These are phyloP conservation scores for Aureobasidium zeae DNA, from an alignment of 2,329 filamentous ascomycete species.

Conservation along the genomic window DNA sequence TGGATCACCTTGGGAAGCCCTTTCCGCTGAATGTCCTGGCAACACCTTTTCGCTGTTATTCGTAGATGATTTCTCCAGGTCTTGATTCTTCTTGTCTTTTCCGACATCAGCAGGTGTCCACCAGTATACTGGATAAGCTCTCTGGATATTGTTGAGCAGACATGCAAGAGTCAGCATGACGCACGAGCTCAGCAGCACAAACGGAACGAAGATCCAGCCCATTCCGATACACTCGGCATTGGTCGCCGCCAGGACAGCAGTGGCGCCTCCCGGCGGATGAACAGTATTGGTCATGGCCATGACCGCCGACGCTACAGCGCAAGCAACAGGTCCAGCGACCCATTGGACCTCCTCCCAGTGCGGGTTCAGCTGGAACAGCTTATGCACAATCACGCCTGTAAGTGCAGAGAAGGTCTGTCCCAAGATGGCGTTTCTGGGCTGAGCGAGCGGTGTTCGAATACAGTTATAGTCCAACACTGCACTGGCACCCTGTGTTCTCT, in stretches of 20 bases:
- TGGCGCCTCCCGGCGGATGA: slow-evolving; percentile 43
- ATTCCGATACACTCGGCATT: slow-evolving; percentile 32
- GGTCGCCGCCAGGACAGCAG: slow-evolving; percentile 38
- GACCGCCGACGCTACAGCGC: slow-evolving; percentile 34
- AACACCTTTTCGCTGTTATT: slow-evolving; percentile 2
- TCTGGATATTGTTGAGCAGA: slow-evolving; percentile 38
- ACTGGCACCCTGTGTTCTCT: slow-evolving; percentile 33
- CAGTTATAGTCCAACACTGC: slow-evolving; percentile 41
- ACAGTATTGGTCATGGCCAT: slow-evolving; percentile 42
- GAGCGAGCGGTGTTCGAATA: slow-evolving; percentile 38
- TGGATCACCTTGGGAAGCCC: background rate
- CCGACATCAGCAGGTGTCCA: slow-evolving; percentile 32
- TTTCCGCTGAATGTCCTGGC: background rate
- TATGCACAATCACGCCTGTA: slow-evolving; percentile 37
- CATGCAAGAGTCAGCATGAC: slow-evolving; percentile 37
- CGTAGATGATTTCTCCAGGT: slow-evolving; percentile 14
- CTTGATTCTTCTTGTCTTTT: slow-evolving; percentile 16
- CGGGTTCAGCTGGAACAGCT: slow-evolving; percentile 35
- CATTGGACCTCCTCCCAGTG: slow-evolving; percentile 33
- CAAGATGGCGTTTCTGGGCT: slow-evolving; percentile 38
- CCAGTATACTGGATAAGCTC: slow-evolving; percentile 41
- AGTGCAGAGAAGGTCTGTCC: slow-evolving; percentile 39
- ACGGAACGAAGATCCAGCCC: slow-evolving; percentile 38
- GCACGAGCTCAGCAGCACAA: slow-evolving; percentile 34
- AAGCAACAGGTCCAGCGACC: slow-evolving; percentile 38